Evolutionary conservation across 495 filamentous ascomycete genomes (phyloP), one percentile per base, ranked within the genome.

Genomic region (Tuber umbilicatum): DNA sequence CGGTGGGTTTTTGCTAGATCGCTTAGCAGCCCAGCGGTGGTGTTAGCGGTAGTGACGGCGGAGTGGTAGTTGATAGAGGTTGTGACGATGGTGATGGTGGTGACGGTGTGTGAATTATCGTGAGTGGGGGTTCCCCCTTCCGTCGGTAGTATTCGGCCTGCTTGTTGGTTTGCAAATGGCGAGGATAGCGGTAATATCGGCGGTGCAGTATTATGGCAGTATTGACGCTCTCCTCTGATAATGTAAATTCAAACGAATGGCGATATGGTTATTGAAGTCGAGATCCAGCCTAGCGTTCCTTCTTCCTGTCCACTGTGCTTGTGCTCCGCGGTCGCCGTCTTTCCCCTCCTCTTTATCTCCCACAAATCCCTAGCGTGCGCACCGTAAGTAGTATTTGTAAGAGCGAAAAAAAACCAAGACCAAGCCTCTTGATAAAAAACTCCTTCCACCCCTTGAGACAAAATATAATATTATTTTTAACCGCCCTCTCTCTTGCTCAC

Each of bases 261-360:
- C 55, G 55, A 64, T 64, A 27, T 10, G 5, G n/a, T 64, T 64
- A 16, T 64, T 31, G 55, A 64, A 64, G 55, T 64, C 27, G 55
- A 64, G n/a, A 64, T 64, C 55, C 55, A 64, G 55, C n/a, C 55
- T 31, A 64, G 55, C 27, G 55, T 64, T 64, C n/a, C 55, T 64
- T 64, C 23, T 27, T 31, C 31, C 55, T 64, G n/a, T n/a, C n/a
- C n/a, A 55, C 47, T 1, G 47, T 12, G n/a, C 23, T 9, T 2
- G 42, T 43, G 42, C 42, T 14, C 55, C 10, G 16, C 55, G 10
- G 27, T 64, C n/a, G n/a, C 27, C n/a, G 10, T 64, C 55, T 17
- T 64, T 31, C 55, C 55, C 55, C 55, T 9, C 12, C 55, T 64
- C 27, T 64, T 31, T 64, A 27, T 60, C 55, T 64, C 55, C n/a